These are phyloP conservation scores for Colletotrichum tofieldiae DNA, from an alignment of 2,329 filamentous ascomycete species.

Conservation along the genomic window DNA sequence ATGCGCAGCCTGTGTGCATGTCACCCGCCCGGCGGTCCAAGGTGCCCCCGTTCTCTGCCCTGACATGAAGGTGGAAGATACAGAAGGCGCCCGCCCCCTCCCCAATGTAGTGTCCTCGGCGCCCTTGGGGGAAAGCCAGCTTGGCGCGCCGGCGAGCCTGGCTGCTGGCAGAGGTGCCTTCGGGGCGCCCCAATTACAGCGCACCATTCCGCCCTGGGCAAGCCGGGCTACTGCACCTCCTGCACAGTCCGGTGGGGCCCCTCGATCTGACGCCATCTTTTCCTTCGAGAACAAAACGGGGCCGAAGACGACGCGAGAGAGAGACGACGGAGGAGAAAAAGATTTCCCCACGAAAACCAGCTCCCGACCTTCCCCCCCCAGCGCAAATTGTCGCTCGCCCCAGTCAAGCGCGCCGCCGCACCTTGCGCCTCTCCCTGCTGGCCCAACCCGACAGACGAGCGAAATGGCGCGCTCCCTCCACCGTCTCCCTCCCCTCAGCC, in stretches of 20 bases:
- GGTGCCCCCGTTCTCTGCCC: slow-evolving; percentile 18
- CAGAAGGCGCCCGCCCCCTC: not conserved
- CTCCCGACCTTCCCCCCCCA: not conserved
- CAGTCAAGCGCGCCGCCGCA: not conserved
- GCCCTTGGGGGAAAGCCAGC: slow-evolving; percentile 6
- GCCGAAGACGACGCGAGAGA: not conserved
- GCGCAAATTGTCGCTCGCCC: not conserved
- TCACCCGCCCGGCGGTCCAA: not conserved
- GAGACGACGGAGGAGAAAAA: not conserved
- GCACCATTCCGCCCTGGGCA: not conserved
- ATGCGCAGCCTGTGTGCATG: not conserved
- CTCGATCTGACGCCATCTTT: slow-evolving; percentile 41
- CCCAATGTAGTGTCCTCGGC: not conserved
- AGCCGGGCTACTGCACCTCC: not conserved
- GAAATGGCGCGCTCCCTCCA: slow-evolving; percentile 2
- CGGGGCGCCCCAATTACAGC: slow-evolving; percentile 4
- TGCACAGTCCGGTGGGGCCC: slow-evolving; percentile 13
- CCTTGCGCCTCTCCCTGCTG: not conserved
- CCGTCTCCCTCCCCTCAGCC: slow-evolving; percentile 10
- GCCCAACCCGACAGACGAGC: not conserved
- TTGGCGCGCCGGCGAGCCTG: slow-evolving; percentile 24
- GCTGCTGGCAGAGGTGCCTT: slow-evolving; percentile 12
- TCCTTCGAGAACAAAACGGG: slow-evolving; percentile 42
- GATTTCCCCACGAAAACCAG: slow-evolving; percentile 38
- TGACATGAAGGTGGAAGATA: slow-evolving; percentile 20